Conservation (phyloP, 2,329 filamentous ascomycete species). For the Epicoccum nigrum region DNA sequence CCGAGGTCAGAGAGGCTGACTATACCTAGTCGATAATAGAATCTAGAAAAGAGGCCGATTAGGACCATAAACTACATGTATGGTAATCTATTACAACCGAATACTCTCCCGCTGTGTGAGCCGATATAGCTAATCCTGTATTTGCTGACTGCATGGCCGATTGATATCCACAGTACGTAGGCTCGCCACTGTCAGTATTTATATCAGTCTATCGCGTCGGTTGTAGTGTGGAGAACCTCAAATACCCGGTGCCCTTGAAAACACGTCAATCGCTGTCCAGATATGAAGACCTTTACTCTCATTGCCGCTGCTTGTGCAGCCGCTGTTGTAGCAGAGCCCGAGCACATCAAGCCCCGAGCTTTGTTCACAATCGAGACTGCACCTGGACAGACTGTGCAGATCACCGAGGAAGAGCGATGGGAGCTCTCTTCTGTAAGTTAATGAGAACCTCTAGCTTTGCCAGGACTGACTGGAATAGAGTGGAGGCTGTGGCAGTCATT, state of each 20-base stretch:
- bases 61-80: too few relatives aligned
- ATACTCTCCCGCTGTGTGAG: too few relatives aligned
- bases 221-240: not conserved
- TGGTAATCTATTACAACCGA: too few relatives aligned
- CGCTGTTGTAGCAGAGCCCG: slow-evolving; percentile 18
- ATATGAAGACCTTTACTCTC: slow-evolving; percentile 14
- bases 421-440: slow-evolving; percentile 70
- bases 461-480: slow-evolving; percentile 9
- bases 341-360: slow-evolving; percentile 20
- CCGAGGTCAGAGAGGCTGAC: too few relatives aligned
- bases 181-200: not conserved
- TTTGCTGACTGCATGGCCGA: slow-evolving; percentile 3
- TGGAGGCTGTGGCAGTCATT: slow-evolving; percentile 27
- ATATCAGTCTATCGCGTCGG: not conserved
- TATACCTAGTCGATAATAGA: too few relatives aligned
- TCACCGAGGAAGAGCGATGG: slow-evolving; percentile 93
- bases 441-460: not conserved
- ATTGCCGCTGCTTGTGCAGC: slow-evolving; percentile 20
- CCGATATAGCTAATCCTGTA: too few relatives aligned
- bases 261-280: not conserved
- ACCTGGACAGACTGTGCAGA: slow-evolving; percentile 78
- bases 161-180: not conserved
- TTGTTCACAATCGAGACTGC: slow-evolving; percentile 78
- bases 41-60: too few relatives aligned
- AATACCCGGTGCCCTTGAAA: not conserved